Evolutionary conservation across 75 land plant species (phyloP), one percentile per base, ranked within the genome.

Genomic region (Pinus taeda): DNA sequence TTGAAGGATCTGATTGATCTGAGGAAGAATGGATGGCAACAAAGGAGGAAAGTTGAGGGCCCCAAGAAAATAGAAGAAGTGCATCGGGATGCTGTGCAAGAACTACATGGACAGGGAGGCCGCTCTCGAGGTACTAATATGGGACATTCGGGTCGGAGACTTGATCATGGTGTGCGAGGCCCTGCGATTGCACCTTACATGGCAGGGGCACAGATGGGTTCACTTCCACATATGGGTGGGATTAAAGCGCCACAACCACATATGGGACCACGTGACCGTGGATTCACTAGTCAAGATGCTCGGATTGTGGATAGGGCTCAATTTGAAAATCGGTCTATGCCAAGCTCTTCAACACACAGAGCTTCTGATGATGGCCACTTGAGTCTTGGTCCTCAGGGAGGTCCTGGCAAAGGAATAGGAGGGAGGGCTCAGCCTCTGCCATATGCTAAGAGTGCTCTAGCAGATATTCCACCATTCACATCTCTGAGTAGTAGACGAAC

Each of bases 31-130:
- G 89, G 83, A 36, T 96, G 99, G 99, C 99, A 92, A 61, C 93
- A 92, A 82, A 86, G 99, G 77, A 85, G 97, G 71, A 93, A 94
- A 79, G 93, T 94, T 66, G 99, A 96, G 71, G 99, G 97, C 0
- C 99, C 99, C 12, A 96, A 94, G 81, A 96, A 90, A 80, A 96
- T 96, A 67, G 97, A 96, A 53, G 97, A 96, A 70, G 97, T 96
- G 57, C 99, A 92, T 77, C 83, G 97, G 57, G 99, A 96, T 88
- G 99, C 99, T 55, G 94, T 45, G 1, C 71, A 69, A 42, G 93
- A 91, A 61, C 78, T 90, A 15, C 92, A 87, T 57, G 85, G 86
- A 56, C 89, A 88, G 79, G 63, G 90, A 70, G 83, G 89, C 73
- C 85, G 95, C 60, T 76, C 85, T 72, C 93, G 98, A 74, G 88